Evolutionary conservation across 805 yeast species (phyloP).

Genomic region (Kurtzmaniella cleridarum): DNA sequence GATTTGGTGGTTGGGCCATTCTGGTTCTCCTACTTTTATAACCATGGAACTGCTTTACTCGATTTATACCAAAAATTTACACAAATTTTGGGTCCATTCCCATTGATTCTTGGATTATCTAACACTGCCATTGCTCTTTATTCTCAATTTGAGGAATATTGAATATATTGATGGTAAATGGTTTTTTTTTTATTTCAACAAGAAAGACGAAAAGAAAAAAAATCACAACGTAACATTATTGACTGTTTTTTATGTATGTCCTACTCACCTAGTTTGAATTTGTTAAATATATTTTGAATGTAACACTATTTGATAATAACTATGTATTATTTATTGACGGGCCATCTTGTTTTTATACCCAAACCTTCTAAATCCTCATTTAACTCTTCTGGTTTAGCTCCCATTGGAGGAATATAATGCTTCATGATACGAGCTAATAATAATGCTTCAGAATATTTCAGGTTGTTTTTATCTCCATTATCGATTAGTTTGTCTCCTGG

Average conservation of each 20-base stretch:
- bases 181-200: too few species aligned
- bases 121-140: constrained; percentile 45
- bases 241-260: constrained; percentile 5
- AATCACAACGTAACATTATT: constrained; percentile 3
- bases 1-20: constrained; percentile 20
- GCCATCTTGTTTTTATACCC: constrained; percentile 35
- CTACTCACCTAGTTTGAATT: constrained; percentile 6
- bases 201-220: too few species aligned
- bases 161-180: neutral
- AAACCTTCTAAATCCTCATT: constrained; percentile 29
- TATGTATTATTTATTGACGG: constrained; percentile 12
- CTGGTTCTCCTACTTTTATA: constrained; percentile 21
- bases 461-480: constrained; percentile 8
- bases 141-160: constrained; percentile 45
- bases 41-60: constrained; percentile 29
- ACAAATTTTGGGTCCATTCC: constrained; percentile 40
- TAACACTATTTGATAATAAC: constrained; percentile 2
- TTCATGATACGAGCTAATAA: constrained; percentile 39
- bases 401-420: constrained; percentile 36
- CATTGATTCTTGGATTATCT: constrained; percentile 42
- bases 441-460: constrained; percentile 27
- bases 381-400: constrained; percentile 29
- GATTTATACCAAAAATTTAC: constrained; percentile 34
- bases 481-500: constrained; percentile 7
- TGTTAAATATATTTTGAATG: constrained; percentile 3